Percentiles rank a stretch among this genome's conserved stretches.
Evolutionary conservation across 148 eudicot species (phyloP).

Genomic region (Salicornia ramosissima): DNA sequence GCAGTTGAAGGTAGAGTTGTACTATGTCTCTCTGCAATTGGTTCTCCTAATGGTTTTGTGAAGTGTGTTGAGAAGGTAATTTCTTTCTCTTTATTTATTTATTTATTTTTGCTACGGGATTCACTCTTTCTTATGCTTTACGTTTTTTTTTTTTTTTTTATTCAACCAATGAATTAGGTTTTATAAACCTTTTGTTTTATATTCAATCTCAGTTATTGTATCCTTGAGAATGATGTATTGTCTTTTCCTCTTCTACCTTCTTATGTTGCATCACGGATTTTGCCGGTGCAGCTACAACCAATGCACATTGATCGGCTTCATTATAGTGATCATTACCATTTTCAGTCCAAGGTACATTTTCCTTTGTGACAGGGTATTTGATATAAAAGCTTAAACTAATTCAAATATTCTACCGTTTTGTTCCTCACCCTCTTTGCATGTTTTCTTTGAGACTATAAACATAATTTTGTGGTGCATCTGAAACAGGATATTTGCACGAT

Average conservation of each 20-base stretch:
- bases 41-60: constrained; percentile 68
- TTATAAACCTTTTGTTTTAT: neutral
- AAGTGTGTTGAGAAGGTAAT: constrained; percentile 61
- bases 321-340: constrained; percentile 75
- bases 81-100: constrained; percentile 10
- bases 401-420: neutral
- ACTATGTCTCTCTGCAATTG: constrained; percentile 87
- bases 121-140: neutral
- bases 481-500: constrained; percentile 56
- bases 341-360: constrained; percentile 48
- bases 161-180: too few relatives aligned
- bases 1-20: constrained; percentile 34
- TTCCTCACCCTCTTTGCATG: neutral
- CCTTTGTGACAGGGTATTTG: neutral
- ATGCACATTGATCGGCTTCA: constrained; percentile 52
- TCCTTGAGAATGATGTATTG: neutral
- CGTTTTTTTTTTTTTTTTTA: too few relatives aligned
- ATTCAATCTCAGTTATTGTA: neutral
- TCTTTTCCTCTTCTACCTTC: neutral
- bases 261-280: neutral
- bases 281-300: constrained; percentile 65
- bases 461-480: constrained; percentile 8
- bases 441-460: neutral
- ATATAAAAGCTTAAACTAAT: too few relatives aligned
- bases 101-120: too few relatives aligned